These are phyloP conservation scores for Mrakia gelida DNA, from an alignment of 768 basidiomycete species.

Conservation along the genomic window DNA sequence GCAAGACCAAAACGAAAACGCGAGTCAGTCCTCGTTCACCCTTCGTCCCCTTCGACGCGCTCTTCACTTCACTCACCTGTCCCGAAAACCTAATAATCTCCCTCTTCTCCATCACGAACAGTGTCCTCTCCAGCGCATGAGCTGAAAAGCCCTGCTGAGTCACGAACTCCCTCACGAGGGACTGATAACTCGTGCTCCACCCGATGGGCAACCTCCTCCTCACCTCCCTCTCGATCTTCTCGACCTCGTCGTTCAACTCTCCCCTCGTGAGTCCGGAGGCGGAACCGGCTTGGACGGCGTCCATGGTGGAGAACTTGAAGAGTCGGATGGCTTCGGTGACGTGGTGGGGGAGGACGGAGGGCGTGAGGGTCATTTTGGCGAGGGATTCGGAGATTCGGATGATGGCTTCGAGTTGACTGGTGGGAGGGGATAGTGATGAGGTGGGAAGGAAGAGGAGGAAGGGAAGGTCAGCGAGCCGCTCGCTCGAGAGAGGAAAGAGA, in stretches of 20 bases:
- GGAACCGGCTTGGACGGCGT: constrained; percentile 90
- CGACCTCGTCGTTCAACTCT: constrained; percentile 90
- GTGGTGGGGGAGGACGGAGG: constrained; percentile 82
- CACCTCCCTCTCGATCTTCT: constrained; percentile 54
- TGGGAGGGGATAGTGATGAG: too few species aligned
- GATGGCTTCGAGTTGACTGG: constrained; percentile 90
- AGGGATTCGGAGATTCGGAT: constrained; percentile 97
- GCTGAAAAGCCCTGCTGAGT: constrained; percentile 78
- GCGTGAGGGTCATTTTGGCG: constrained; percentile 85
- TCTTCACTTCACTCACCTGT: constrained; percentile 47
- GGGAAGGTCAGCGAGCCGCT: neutral
- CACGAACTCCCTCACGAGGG: constrained; percentile 87
- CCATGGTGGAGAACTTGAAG: constrained; percentile 99
- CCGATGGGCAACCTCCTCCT: constrained; percentile 54
- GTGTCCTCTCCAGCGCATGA: constrained; percentile 83
- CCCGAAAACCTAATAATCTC: constrained; percentile 89
- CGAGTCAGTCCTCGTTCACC: neutral
- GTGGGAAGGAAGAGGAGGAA: neutral
- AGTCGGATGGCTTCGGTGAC: constrained; percentile 96
- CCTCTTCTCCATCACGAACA: constrained; percentile 89
- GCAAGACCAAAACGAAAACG: neutral
- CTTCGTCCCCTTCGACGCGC: too few species aligned
- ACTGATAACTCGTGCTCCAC: constrained; percentile 95
- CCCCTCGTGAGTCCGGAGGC: constrained; percentile 87
- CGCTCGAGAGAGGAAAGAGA: constrained; percentile 34